Percentiles rank a stretch among this genome's conserved stretches.
Conservation (phyloP, 495 filamentous ascomycete species). For the Cairneyella variabilis region DNA sequence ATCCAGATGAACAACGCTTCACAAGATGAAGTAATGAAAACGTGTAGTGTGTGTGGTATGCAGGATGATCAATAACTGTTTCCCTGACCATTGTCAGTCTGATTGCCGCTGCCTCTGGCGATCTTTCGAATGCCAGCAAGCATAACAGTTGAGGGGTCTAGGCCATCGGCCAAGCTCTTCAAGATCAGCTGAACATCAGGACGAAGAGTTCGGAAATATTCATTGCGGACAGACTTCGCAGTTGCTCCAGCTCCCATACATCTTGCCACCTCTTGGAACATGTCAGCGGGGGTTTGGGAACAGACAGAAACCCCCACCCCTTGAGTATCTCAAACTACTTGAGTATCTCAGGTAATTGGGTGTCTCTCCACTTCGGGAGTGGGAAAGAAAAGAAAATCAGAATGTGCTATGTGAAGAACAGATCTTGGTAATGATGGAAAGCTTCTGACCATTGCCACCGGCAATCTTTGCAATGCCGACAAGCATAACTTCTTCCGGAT, state of each 20-base stretch:
- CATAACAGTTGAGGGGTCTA: neutral
- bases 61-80: no score
- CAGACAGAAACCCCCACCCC: no score
- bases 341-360: no score
- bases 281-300: no score
- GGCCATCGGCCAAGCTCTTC: neutral
- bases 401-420: neutral
- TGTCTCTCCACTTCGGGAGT: neutral
- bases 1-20: no score
- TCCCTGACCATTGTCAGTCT: no score
- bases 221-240: neutral
- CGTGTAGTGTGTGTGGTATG: no score
- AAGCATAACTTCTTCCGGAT: neutral
- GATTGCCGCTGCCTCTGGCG: neutral
- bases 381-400: neutral
- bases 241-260: neutral
- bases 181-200: neutral
- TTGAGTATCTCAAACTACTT: no score
- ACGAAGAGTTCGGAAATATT: neutral
- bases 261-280: no score
- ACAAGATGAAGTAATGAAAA: no score
- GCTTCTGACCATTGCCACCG: no score
- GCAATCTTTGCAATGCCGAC: conserved; percentile 1
- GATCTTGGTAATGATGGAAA: no score
- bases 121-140: neutral